A percentile compares a stretch with the other conserved stretches of the same genome.
These are phyloP conservation scores for Scutellaria minor DNA, from an alignment of 257 asterid genomes.

Conservation along the genomic window DNA sequence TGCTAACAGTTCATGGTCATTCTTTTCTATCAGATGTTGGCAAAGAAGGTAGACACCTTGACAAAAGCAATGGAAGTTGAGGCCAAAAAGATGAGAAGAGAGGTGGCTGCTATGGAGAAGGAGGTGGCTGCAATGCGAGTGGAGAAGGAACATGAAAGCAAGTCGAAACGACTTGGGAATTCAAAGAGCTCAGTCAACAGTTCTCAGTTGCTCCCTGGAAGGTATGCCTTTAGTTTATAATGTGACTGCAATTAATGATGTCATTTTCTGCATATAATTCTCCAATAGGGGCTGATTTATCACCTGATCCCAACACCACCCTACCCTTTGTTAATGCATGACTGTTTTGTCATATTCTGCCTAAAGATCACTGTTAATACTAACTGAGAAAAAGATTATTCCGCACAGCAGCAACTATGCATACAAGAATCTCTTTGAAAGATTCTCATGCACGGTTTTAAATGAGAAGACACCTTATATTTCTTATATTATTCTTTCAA, in stretches of 20 bases:
- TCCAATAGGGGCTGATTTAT: neutral
- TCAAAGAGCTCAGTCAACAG: conserved; percentile 65
- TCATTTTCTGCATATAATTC: conserved; percentile 11
- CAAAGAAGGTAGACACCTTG: conserved; percentile 95
- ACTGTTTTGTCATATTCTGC: conserved; percentile 2
- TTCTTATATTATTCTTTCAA: conserved; percentile 8
- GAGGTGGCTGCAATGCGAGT: conserved; percentile 98
- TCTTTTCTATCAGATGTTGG: conserved; percentile 67
- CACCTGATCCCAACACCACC: neutral
- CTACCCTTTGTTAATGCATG: neutral
- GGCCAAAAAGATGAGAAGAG: conserved; percentile 98
- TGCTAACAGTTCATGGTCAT: conserved; percentile 35
- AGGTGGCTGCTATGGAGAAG: conserved; percentile 99
- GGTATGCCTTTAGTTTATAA: conserved; percentile 49
- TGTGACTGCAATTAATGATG: conserved; percentile 14
- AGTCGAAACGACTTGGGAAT: conserved; percentile 69
- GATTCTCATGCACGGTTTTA: conserved; percentile 1
- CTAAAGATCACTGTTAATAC: neutral
- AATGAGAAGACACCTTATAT: neutral
- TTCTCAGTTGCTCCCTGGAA: conserved; percentile 79
- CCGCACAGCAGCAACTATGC: neutral
- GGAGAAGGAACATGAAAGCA: conserved; percentile 83
- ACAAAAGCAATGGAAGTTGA: conserved; percentile 98
- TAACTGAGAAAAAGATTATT: conserved; percentile 9
- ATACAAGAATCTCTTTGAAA: neutral